Evolutionary conservation across 225 moss, liverwort and hornwort species (phyloP), one percentile per base, ranked within the genome.

Genomic region (Antitrichia curtipendula): DNA sequence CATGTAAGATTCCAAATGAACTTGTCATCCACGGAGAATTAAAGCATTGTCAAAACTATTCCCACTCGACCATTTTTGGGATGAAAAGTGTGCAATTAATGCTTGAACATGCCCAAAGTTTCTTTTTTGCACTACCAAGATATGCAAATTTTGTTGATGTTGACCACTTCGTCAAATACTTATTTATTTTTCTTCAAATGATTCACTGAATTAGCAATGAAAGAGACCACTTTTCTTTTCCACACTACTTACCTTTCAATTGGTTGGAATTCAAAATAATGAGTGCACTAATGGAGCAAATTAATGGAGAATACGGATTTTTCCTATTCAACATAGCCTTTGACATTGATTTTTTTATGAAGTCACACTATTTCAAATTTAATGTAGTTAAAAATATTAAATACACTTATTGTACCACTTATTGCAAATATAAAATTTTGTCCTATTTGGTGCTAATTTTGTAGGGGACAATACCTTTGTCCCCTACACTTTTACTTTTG

Each of bases 61-160:
- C 13, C 50, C 13, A 34, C 3, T 1, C 0, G 21, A 0, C 5
- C 13, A 50, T 22, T 71, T 43, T 3, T 0, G 5, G 5, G 12
- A 32, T 74, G 32, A 74, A 32, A 50, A 50, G 3, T 12, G 7
- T 32, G 8, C 12, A 32, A 50, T 13, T 32, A 20, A 50, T 50
- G 2, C 11, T 75, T 75, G 13, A 47, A 73, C 16, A 29, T 47
- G 31, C 28, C 17, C 3, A 29, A 17, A 28, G 3, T 1, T 43
- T 41, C 1, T 45, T 14, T 17, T 72, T 17, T 15, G 5, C 6
- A 28, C 6, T 45, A 8, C 28, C 45, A 28, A 45, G 6, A 45
- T 45, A 28, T 16, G 3, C 16, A 9, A n/a, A 27, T 28, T 71
- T 27, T 71, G 6, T 25, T 43, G 9, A 43, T 0, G 16, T 71